Base-by-base conservation (phyloP, 75 land plant species). In the Pinus taeda region DNA sequence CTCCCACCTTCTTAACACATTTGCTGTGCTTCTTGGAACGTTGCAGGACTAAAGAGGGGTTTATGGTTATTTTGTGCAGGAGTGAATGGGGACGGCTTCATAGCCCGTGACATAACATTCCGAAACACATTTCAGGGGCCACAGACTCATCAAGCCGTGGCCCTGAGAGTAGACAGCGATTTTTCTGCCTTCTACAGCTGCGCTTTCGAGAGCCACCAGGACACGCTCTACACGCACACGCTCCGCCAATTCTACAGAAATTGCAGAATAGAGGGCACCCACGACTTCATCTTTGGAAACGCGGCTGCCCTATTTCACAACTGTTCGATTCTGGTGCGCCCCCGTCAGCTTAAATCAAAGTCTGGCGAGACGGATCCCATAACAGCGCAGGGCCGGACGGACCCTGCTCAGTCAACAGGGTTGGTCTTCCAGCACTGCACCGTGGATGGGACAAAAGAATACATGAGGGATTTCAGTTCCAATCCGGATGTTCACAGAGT, bases 231-330 rank as follows among this genome's bases (percentile, higher is more conserved):
- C 63, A 56, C 83, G 24, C 77, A 79, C 71, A 22, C 74, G 13
- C 57, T 60, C 63, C 81, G 83, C 15, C 83, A 81, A 53, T 81
- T 42, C 15, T 79, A 79, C 79, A 21, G 36, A 15, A 55, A 57
- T 12, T 77, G 91, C 70, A 75, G 80, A 75, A 87, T 93, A 14
- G 78, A 81, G 15, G 95, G 95, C 15, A 93, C 94, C 8, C 80
- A 85, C 2, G 95, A 93, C 65, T 93, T 91, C 90, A 85, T 93
- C 49, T 89, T 89, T 63, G 91, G 91, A 39, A 87, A 89, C 75
- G 75, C 67, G 9, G 77, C 71, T 4, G 84, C 76, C 13, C 57
- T 78, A 53, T 80, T 82, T 36, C 72, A 82, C 39, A 79, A 79
- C 20, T 82, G 84, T 57, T n/a, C 37, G 20, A 62, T 83, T 72